Conservation (phyloP, 2,329 filamentous ascomycete genomes). For the Colletotrichum caudatum region DNA sequence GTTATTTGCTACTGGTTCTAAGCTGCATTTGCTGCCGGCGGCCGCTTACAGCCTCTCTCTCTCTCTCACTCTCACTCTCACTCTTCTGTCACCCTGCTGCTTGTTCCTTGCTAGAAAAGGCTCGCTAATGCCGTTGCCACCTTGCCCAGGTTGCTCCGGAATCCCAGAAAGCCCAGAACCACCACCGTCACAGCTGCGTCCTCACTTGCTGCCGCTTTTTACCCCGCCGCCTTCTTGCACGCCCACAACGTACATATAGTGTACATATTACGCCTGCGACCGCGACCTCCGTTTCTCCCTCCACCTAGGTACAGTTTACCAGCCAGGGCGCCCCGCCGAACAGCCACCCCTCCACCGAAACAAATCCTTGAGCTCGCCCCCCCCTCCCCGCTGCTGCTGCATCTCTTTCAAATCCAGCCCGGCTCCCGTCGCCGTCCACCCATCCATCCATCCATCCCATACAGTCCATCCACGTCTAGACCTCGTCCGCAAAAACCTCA, state of each 20-base stretch:
- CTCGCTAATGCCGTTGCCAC: slow-evolving; percentile 39
- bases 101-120: slow-evolving; percentile 27
- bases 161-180: slow-evolving; percentile 34
- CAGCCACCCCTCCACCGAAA: slow-evolving; percentile 36
- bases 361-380: slow-evolving; percentile 40
- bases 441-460: slow-evolving; percentile 14
- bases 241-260: slow-evolving; percentile 11
- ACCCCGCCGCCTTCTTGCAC: slow-evolving; percentile 33
- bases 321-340: slow-evolving; percentile 32
- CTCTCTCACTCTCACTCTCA: background rate
- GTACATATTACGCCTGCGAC: slow-evolving; percentile 9
- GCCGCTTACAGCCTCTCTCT: background rate
- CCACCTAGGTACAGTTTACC: background rate
- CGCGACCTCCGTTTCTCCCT: slow-evolving; percentile 12
- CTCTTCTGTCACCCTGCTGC: background rate
- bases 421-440: slow-evolving; percentile 11
- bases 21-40: slow-evolving; percentile 2
- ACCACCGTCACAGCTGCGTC: slow-evolving; percentile 16
- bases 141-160: slow-evolving; percentile 30
- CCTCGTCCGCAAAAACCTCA: slow-evolving; percentile 13
- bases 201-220: slow-evolving; percentile 30
- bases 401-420: slow-evolving; percentile 37
- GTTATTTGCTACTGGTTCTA: slow-evolving; percentile 10
- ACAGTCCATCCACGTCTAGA: slow-evolving; percentile 10
- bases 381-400: slow-evolving; percentile 35